Base-by-base conservation (phyloP, 805 yeast genomes). In the Lipomyces yamanashiensis region DNA sequence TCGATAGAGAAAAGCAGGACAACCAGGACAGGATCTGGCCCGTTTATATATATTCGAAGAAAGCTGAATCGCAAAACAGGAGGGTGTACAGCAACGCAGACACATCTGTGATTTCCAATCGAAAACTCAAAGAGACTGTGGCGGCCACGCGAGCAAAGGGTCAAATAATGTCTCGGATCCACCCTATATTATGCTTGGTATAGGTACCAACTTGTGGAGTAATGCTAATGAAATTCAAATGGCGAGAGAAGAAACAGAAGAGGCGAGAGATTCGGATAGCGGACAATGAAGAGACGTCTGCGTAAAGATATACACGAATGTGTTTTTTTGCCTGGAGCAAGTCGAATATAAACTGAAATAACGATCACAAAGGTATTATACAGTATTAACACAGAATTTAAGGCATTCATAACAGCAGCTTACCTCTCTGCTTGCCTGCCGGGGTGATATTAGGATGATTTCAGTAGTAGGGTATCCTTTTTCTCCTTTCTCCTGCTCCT, bases 61-160 rank as follows among this genome's bases (percentile, higher is more conserved):
- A 13, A 23, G n/a, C 34, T 37, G 44, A 13, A 37, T 51, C 33
- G 7, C 28, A 49, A 49, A 21, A 33, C 40, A 12, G 19, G 21
- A n/a, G 15, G 34, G 53, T 15, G 48, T n/a, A 43, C 48, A 43
- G 19, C 10, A n/a, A 8, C 15, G 13, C 53, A 49, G 13, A n/a
- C 33, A 2, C 40, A 19, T 3, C 4, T 2, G 17, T 33, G 39
- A 49, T 37, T 13, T 13, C 17, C 40, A 28, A 7, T 49, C 15
- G 15, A 47, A 5, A 21, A 33, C 13, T 34, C 21, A 7, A 51
- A 37, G 56, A 41, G 47, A n/a, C 48, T 13, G 56, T 53, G 56
- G 56, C 56, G 48, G 56, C 56, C 56, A 53, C 36, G 48, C 56
- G 56, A 53, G 56, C 48, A 13, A 17, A n/a, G 15, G 56, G 8